Percentiles rank a stretch among this genome's conserved stretches.
Evolutionary conservation across 2,329 filamentous ascomycete genomes (phyloP).

Genomic region (Penicillium sp.): DNA sequence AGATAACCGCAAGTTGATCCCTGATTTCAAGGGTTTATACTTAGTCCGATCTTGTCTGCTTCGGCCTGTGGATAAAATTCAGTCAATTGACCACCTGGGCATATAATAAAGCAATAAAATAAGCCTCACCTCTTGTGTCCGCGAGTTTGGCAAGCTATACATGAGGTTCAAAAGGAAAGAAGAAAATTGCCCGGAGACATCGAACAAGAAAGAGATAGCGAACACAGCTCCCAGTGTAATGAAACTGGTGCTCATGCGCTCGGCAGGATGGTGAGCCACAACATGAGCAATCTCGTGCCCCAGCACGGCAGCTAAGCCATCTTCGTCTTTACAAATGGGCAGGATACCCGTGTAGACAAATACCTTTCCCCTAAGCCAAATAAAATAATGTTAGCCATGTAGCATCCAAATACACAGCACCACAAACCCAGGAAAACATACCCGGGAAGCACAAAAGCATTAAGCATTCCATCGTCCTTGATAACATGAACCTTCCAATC

Average conservation of each 20-base stretch:
- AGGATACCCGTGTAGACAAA: conserved; percentile 64
- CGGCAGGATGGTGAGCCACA: conserved; percentile 55
- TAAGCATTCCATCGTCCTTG: conserved; percentile 46
- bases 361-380: conserved; percentile 53
- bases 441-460: conserved; percentile 64
- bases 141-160: conserved; percentile 54
- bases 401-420: background rate
- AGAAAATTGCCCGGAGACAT: conserved; percentile 39
- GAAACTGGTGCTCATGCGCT: conserved; percentile 51
- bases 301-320: conserved; percentile 60
- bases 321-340: conserved; percentile 54
- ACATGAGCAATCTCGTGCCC: conserved; percentile 65
- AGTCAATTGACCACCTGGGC: background rate
- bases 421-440: conserved; percentile 22
- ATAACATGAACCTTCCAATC: conserved; percentile 62
- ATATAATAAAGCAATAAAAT: background rate
- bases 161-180: conserved; percentile 49
- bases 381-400: conserved; percentile 2
- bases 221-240: conserved; percentile 32
- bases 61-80: conserved; percentile 44
- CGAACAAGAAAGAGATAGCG: conserved; percentile 35
- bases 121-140: conserved; percentile 54
- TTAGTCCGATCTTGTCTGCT: conserved; percentile 61
- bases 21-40: conserved; percentile 26
- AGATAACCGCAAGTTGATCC: background rate